Evolutionary conservation across 257 asterid species (phyloP).

Genomic region (Lantana camara): DNA sequence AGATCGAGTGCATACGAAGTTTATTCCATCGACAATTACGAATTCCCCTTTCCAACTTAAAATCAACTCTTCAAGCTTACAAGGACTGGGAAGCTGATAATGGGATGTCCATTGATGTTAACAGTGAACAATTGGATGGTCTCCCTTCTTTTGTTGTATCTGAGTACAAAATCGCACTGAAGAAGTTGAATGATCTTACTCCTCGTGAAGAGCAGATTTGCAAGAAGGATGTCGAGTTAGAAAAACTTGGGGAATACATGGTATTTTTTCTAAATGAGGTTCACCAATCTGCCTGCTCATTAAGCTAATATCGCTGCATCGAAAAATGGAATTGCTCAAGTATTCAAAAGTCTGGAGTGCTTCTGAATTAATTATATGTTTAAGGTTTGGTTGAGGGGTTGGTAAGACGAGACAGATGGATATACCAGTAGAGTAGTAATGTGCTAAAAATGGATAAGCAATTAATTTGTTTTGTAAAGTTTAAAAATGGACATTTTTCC

Average conservation of each 20-base stretch:
- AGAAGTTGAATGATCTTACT: slow-evolving; percentile 71
- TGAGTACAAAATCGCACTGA: slow-evolving; percentile 74
- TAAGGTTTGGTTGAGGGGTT: slow-evolving; percentile 9
- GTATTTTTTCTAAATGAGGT: too few relatives aligned
- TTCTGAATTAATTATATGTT: neutral
- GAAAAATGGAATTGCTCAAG: slow-evolving; percentile 5
- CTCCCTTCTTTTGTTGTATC: slow-evolving; percentile 68
- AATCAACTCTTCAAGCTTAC: slow-evolving; percentile 61
- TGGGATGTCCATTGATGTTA: slow-evolving; percentile 50
- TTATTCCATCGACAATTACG: slow-evolving; percentile 90
- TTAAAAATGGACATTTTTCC: slow-evolving; percentile 3
- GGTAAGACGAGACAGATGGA: too few relatives aligned
- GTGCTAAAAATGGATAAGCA: slow-evolving; percentile 2
- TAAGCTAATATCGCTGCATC: neutral
- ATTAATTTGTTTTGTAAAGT: too few relatives aligned
- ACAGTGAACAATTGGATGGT: slow-evolving; percentile 52
- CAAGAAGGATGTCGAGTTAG: slow-evolving; percentile 53
- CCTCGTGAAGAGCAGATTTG: slow-evolving; percentile 70
- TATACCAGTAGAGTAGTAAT: neutral
- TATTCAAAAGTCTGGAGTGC: slow-evolving; percentile 13
- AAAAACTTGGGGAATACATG: slow-evolving; percentile 72
- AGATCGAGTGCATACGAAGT: slow-evolving; percentile 69
- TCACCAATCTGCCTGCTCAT: slow-evolving; percentile 22
- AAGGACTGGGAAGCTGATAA: slow-evolving; percentile 83
- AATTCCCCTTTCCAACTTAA: slow-evolving; percentile 68